Conservation (phyloP, 2,329 filamentous ascomycete genomes). For the Monilinia fructigena region DNA sequence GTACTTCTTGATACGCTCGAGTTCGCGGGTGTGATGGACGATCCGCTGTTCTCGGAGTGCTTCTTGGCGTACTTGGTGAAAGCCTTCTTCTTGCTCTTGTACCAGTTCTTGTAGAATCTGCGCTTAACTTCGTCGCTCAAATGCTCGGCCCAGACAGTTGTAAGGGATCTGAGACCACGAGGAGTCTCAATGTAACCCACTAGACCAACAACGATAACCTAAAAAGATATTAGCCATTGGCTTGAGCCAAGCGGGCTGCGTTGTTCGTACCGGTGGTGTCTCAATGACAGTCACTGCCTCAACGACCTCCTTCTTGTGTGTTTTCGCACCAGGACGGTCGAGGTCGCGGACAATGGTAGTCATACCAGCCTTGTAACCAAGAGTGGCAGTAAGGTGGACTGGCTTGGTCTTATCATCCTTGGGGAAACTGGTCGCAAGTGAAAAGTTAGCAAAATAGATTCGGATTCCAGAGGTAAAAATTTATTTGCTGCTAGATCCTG, state of each 20-base stretch:
- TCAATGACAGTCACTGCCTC: slow-evolving; percentile 86
- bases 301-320: slow-evolving; percentile 98
- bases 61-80: slow-evolving; percentile 99
- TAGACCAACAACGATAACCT: slow-evolving; percentile 99
- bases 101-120: slow-evolving; percentile 99
- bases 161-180: slow-evolving; percentile 97
- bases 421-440: slow-evolving; percentile 65
- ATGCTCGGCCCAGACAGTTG: slow-evolving; percentile 99
- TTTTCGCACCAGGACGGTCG: slow-evolving; percentile 98
- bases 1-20: slow-evolving; percentile 99
- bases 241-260: slow-evolving; percentile 75
- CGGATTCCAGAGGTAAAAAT: neutral
- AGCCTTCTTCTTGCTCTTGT: slow-evolving; percentile 99
- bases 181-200: slow-evolving; percentile 99
- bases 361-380: slow-evolving; percentile 99
- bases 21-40: slow-evolving; percentile 91
- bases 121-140: slow-evolving; percentile 98
- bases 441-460: slow-evolving; percentile 18
- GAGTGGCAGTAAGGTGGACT: slow-evolving; percentile 94
- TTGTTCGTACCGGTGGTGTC: slow-evolving; percentile 92
- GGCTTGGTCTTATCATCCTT: slow-evolving; percentile 99
- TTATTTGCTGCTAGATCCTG: neutral
- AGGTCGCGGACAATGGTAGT: slow-evolving; percentile 95
- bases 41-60: slow-evolving; percentile 90
- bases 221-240: slow-evolving; percentile 68